Percentiles rank a stretch among this genome's conserved stretches.
These are phyloP conservation scores for Wickerhamomyces sp. DNA, from an alignment of 1,139 yeast species.

Conservation along the genomic window DNA sequence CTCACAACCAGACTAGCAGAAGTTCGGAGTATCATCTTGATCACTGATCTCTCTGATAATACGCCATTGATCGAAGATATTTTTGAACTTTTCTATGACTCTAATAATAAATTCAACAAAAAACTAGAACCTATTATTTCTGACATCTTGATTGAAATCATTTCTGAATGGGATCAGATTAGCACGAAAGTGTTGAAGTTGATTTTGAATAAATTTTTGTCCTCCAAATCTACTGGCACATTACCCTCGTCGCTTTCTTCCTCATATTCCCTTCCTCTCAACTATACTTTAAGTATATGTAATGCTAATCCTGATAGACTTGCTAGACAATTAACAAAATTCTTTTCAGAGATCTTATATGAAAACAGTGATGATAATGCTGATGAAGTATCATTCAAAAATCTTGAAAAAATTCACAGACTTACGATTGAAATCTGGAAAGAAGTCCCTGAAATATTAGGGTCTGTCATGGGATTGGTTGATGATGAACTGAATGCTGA, in stretches of 20 bases:
- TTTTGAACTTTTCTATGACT: conserved; percentile 61
- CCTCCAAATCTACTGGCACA: conserved; percentile 26
- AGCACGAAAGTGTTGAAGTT: conserved; percentile 60
- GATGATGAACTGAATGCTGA: conserved; percentile 81
- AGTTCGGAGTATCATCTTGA: conserved; percentile 71
- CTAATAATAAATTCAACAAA: conserved; percentile 34
- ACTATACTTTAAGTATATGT: conserved; percentile 64
- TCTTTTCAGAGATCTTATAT: conserved; percentile 71
- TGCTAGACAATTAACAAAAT: conserved; percentile 75
- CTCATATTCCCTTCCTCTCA: conserved; percentile 53
- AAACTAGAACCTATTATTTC: conserved; percentile 56
- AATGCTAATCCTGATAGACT: conserved; percentile 68
- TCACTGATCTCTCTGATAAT: conserved; percentile 70
- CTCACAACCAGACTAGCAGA: conserved; percentile 69
- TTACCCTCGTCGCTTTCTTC: conserved; percentile 28
- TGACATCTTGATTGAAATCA: conserved; percentile 70
- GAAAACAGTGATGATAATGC: conserved; percentile 34
- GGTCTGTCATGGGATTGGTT: conserved; percentile 72
- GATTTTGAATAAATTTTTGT: conserved; percentile 43
- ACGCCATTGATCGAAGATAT: conserved; percentile 48
- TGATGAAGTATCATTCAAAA: conserved; percentile 34
- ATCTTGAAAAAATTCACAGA: conserved; percentile 55
- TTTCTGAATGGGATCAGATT: conserved; percentile 68
- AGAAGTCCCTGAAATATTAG: conserved; percentile 68
- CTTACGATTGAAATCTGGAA: conserved; percentile 71